phyloP scores from a whole-genome alignment of 1,284 basidiomycete genomes.

The Trichosporon coremiiforme region DNA sequence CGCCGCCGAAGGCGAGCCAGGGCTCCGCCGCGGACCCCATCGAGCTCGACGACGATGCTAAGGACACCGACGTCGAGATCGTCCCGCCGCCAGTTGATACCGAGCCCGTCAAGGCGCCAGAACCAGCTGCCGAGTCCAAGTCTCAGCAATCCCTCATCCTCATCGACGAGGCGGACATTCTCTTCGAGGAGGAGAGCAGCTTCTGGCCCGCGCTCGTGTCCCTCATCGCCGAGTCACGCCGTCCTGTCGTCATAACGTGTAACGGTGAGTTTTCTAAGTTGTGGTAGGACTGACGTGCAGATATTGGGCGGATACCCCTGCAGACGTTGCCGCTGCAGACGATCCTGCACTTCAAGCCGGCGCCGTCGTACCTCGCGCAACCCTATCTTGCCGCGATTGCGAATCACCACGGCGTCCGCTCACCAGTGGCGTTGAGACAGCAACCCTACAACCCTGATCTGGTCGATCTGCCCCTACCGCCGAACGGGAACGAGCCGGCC shows the following conservation, averaged over 20 bases:
- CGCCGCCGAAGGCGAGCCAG: conserved; percentile 29
- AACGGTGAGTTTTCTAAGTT: conserved; percentile 68
- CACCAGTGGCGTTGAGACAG: conserved; percentile 43
- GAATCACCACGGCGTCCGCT: conserved; percentile 18
- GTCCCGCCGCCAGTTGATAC: background rate
- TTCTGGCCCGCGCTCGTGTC: conserved; percentile 86
- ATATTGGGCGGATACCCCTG: conserved; percentile 70
- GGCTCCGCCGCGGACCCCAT: conserved; percentile 41
- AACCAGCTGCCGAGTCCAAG: background rate
- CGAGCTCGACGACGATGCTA: conserved; percentile 34
- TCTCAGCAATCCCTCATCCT: conserved; percentile 78
- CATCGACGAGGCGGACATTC: conserved; percentile 94
- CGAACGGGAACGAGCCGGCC: conserved; percentile 54
- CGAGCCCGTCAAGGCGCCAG: background rate
- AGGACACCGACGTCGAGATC: background rate
- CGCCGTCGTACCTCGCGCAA: conserved; percentile 63
- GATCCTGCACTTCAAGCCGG: conserved; percentile 68
- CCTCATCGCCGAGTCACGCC: conserved; percentile 75
- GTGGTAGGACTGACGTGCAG: conserved; percentile 57
- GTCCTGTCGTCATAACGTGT: conserved; percentile 89
- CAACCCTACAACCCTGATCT: conserved; percentile 28
- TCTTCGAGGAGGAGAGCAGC: conserved; percentile 84
- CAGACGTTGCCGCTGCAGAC: conserved; percentile 75
- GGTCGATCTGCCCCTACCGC: conserved; percentile 54
- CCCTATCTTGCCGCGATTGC: conserved; percentile 72